Percentiles rank a stretch among this genome's conserved stretches.
These are phyloP conservation scores for Fragosphaeria purpurea DNA, from an alignment of 2,329 filamentous ascomycete species.

Conservation along the genomic window DNA sequence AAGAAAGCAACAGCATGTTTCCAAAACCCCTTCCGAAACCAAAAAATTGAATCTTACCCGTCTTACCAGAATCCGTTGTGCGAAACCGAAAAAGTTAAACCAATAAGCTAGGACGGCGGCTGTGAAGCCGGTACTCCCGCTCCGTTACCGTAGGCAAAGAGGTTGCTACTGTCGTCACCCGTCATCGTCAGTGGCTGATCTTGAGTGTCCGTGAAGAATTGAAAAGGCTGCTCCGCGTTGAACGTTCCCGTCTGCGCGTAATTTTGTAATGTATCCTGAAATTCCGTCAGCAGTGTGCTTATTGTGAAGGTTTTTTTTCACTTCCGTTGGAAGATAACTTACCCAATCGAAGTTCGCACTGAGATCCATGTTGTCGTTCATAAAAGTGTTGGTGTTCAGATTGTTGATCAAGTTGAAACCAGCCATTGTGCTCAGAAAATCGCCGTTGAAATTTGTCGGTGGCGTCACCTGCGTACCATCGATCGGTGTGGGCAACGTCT, in stretches of 20 bases:
- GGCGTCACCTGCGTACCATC: slow-evolving; percentile 16
- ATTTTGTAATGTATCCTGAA: slow-evolving; percentile 45
- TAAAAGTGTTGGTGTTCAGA: slow-evolving; percentile 15
- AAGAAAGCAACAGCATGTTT: no score
- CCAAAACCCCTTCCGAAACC: no score
- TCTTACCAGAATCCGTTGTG: no score
- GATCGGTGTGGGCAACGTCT: slow-evolving; percentile 20
- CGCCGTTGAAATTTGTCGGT: slow-evolving; percentile 25
- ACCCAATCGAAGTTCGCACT: slow-evolving; percentile 50
- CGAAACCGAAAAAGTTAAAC: no score
- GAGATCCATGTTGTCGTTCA: slow-evolving; percentile 31
- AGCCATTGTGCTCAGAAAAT: slow-evolving; percentile 18
- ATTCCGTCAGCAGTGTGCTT: not conserved
- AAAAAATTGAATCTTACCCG: no score
- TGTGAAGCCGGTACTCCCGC: no score
- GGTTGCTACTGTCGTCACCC: not conserved
- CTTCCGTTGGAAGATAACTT: slow-evolving; percentile 18
- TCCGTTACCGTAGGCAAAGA: not conserved
- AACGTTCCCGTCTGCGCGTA: slow-evolving; percentile 46
- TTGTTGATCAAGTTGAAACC: slow-evolving; percentile 38
- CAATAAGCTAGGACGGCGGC: no score
- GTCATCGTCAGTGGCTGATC: not conserved
- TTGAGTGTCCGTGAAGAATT: slow-evolving; percentile 29
- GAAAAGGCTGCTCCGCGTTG: slow-evolving; percentile 41
- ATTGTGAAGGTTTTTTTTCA: no score